Evolutionary conservation across 2,329 filamentous ascomycete species (phyloP).

Genomic region (Claviceps sp.): DNA sequence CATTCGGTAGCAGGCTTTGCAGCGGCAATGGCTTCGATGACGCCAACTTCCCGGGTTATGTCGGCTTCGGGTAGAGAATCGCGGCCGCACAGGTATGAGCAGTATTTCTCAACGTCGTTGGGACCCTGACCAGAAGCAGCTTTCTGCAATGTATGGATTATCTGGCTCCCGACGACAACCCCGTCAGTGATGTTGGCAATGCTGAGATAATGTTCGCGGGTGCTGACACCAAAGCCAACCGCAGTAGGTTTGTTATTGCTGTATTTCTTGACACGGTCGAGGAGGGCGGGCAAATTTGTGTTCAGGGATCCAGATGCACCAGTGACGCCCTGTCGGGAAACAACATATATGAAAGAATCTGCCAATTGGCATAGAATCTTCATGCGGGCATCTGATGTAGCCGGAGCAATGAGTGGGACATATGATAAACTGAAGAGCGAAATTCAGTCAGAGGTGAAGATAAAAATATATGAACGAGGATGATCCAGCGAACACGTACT

Average conservation of each 20-base stretch:
- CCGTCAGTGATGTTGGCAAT: slow-evolving; percentile 78
- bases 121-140: slow-evolving; percentile 24
- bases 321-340: slow-evolving; percentile 93
- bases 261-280: slow-evolving; percentile 80
- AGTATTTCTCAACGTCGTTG: slow-evolving; percentile 75
- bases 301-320: slow-evolving; percentile 78
- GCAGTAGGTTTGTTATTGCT: slow-evolving; percentile 83
- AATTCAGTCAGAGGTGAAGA: neutral
- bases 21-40: slow-evolving; percentile 52
- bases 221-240: slow-evolving; percentile 93
- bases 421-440: slow-evolving; percentile 58
- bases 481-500: slow-evolving; percentile 33
- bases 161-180: slow-evolving; percentile 93
- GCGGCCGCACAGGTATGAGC: slow-evolving; percentile 51
- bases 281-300: slow-evolving; percentile 64
- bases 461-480: neutral
- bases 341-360: slow-evolving; percentile 98
- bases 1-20: slow-evolving; percentile 27
- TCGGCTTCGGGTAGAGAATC: slow-evolving; percentile 21
- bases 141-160: slow-evolving; percentile 60
- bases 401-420: slow-evolving; percentile 89
- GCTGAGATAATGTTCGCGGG: slow-evolving; percentile 80
- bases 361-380: slow-evolving; percentile 91
- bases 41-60: slow-evolving; percentile 50
- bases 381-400: slow-evolving; percentile 88